phyloP scores from a whole-genome alignment of 306 rosid species.

The Trifolium fragiferum region DNA sequence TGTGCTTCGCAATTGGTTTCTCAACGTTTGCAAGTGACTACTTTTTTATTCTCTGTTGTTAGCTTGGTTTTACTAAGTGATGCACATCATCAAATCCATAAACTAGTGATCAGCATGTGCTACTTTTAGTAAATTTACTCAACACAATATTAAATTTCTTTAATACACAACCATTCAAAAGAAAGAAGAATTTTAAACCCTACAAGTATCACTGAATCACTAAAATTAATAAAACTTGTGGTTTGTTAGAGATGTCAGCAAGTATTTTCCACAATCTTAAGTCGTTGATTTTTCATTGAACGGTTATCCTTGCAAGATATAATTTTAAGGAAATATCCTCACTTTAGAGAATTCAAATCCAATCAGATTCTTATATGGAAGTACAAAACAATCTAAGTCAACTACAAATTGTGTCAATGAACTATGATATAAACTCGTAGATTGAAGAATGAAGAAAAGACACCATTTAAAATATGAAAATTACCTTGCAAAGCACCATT shows the following conservation, averaged over 20 bases:
- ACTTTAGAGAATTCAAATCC: not conserved
- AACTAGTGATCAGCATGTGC: not conserved
- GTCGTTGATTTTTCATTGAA: not conserved
- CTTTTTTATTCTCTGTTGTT: not conserved
- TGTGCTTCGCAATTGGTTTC: not conserved
- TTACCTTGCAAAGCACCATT: slow-evolving; percentile 68
- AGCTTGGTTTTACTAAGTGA: not conserved
- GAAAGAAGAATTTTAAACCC: not conserved
- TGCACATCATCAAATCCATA: not conserved
- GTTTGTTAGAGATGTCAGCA: not conserved
- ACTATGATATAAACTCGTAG: slow-evolving; percentile 18
- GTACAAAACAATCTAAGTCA: not conserved
- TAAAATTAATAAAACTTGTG: not conserved
- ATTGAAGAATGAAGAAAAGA: not conserved
- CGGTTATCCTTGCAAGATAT: not conserved
- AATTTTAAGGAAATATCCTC: not conserved
- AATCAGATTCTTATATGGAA: not conserved
- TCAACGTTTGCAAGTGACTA: not conserved
- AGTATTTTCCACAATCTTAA: not conserved
- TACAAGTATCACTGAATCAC: not conserved
- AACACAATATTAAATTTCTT: not conserved
- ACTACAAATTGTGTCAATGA: not conserved
- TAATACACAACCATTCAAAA: not conserved
- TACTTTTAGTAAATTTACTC: not conserved
- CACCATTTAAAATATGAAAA: slow-evolving; percentile 5